Evolutionary conservation across 139 green algal species (phyloP).

Genomic region (Ettlia oleoabundans): DNA sequence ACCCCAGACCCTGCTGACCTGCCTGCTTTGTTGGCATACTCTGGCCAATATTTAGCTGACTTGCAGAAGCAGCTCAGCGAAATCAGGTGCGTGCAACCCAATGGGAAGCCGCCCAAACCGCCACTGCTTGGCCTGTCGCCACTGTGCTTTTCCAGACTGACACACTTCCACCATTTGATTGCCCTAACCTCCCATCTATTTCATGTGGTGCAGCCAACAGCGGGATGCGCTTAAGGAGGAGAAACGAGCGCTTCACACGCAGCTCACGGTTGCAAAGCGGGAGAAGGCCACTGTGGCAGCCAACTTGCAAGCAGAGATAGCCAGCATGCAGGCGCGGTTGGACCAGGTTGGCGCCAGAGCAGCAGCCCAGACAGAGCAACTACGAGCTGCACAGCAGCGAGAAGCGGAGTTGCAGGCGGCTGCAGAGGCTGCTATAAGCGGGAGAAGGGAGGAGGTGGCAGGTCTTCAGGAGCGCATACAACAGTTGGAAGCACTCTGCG

Average conservation of each 20-base stretch:
- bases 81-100: neutral
- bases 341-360: neutral
- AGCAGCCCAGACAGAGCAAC: neutral
- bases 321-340: neutral
- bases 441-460: neutral
- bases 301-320: constrained; percentile 7
- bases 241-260: neutral
- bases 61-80: neutral
- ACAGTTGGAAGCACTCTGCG: neutral
- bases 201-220: neutral
- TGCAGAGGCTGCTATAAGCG: neutral
- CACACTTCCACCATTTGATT: no score
- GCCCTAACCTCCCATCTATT: neutral
- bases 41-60: neutral
- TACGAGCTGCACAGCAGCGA: neutral
- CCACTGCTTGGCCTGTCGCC: no score
- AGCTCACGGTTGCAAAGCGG: neutral
- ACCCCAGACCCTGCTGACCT: neutral
- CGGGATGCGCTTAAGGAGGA: neutral
- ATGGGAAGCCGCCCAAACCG: no score
- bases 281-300: neutral
- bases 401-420: neutral
- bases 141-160: no score
- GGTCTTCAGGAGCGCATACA: neutral
- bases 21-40: neutral